phyloP scores from a whole-genome alignment of 768 basidiomycete genomes.

The Peribolospora baueri region DNA sequence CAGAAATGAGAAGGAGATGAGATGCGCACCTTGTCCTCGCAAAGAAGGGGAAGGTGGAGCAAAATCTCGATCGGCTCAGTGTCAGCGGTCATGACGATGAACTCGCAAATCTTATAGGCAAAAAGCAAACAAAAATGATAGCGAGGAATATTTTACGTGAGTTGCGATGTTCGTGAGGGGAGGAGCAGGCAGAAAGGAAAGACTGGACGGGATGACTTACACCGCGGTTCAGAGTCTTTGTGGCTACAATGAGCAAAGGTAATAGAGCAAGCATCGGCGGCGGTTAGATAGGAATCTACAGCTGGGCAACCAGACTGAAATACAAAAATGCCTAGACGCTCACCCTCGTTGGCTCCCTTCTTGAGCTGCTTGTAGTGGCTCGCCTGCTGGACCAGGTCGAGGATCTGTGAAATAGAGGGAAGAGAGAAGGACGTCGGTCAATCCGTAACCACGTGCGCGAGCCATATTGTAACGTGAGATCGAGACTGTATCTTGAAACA shows the following conservation, averaged over 20 bases:
- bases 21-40: constrained; percentile 68
- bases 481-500: too few relatives aligned
- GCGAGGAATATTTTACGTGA: neutral
- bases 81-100: constrained; percentile 80
- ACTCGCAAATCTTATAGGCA: constrained; percentile 44
- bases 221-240: constrained; percentile 46
- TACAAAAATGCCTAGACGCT: constrained; percentile 9
- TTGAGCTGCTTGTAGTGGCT: constrained; percentile 94
- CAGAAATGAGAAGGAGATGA: constrained; percentile 7
- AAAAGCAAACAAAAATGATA: neutral
- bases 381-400: constrained; percentile 86
- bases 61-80: constrained; percentile 96
- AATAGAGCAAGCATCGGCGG: neutral
- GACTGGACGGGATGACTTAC: too few relatives aligned
- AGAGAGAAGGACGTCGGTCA: neutral
- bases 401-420: constrained; percentile 34
- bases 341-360: constrained; percentile 96
- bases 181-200: too few relatives aligned
- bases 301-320: too few relatives aligned
- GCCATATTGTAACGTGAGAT: neutral
- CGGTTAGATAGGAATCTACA: neutral
- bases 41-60: constrained; percentile 83
- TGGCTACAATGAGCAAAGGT: constrained; percentile 32
- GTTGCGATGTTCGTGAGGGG: too few relatives aligned
- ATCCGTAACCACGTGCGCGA: too few relatives aligned